A percentile compares a stretch with the other conserved stretches of the same genome.
phyloP scores from a whole-genome alignment of 257 asterid species.

The Eucommia ulmoides region DNA sequence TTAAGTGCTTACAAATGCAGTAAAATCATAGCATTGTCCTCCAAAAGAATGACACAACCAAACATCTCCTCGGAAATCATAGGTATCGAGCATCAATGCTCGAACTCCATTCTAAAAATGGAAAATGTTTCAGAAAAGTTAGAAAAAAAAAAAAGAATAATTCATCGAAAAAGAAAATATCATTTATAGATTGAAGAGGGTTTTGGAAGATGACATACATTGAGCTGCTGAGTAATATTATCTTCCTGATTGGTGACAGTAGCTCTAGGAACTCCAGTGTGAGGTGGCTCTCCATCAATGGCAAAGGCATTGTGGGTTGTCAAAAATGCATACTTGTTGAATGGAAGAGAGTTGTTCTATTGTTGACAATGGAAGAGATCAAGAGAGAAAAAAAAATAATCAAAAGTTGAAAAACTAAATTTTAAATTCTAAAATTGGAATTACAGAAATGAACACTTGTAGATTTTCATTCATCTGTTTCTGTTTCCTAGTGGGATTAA shows the following conservation, averaged over 20 bases:
- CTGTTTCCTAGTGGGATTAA: no score
- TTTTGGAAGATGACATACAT: slow-evolving; percentile 17
- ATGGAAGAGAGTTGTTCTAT: slow-evolving; percentile 72
- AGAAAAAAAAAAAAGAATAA: no score
- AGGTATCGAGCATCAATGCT: slow-evolving; percentile 76
- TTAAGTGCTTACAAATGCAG: slow-evolving; percentile 46
- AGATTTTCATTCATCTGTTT: no score
- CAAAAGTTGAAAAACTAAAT: background rate
- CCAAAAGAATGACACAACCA: slow-evolving; percentile 90
- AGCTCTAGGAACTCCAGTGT: slow-evolving; percentile 36
- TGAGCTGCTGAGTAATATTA: slow-evolving; percentile 53
- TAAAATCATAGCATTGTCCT: slow-evolving; percentile 63
- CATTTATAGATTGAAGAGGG: background rate
- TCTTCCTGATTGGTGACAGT: slow-evolving; percentile 76
- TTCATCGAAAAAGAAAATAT: no score
- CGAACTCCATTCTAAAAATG: slow-evolving; percentile 67
- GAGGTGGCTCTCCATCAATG: slow-evolving; percentile 39
- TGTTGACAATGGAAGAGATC: no score
- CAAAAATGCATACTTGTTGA: slow-evolving; percentile 72
- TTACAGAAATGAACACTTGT: no score
- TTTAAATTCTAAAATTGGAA: no score
- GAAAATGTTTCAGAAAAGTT: background rate
- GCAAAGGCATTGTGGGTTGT: slow-evolving; percentile 81
- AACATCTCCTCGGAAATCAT: slow-evolving; percentile 56
- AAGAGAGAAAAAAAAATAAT: no score